Conservation (phyloP, 2,329 filamentous ascomycete species). For the Aspergillus sclerotialis region DNA sequence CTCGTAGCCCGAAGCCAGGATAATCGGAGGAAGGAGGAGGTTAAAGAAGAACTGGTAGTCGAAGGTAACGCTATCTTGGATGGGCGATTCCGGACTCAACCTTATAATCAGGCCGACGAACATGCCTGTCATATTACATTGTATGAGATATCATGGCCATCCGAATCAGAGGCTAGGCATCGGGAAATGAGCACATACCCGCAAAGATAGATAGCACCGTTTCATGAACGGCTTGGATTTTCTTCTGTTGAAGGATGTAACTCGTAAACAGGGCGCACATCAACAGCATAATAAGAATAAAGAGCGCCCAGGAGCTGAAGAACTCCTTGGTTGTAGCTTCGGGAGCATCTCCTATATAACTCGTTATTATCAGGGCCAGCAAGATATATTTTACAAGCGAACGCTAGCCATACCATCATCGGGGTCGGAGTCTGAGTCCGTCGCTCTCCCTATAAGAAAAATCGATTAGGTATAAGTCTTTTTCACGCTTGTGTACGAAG, state of each 20-base stretch:
- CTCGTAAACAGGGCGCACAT: constrained; percentile 94
- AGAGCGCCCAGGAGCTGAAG: constrained; percentile 91
- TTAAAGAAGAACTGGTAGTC: constrained; percentile 99
- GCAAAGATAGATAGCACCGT: constrained; percentile 98
- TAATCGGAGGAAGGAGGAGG: constrained; percentile 94
- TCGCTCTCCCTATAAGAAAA: constrained; percentile 24
- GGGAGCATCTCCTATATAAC: constrained; percentile 47
- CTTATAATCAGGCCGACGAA: constrained; percentile 84
- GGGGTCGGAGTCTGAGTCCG: constrained; percentile 30
- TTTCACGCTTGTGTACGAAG: neutral
- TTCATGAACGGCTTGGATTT: constrained; percentile 95
- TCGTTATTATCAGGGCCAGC: constrained; percentile 10
- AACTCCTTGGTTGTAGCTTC: constrained; percentile 90
- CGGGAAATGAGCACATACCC: constrained; percentile 45
- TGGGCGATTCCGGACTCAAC: constrained; percentile 70
- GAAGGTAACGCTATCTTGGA: constrained; percentile 88
- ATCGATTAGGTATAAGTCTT: constrained; percentile 1
- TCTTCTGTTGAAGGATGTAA: constrained; percentile 93
- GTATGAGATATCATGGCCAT: neutral
- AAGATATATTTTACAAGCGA: constrained; percentile 3
- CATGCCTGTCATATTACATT: constrained; percentile 60
- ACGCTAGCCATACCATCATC: constrained; percentile 28
- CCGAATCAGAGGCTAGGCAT: too few relatives aligned
- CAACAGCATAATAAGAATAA: constrained; percentile 90
- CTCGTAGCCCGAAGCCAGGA: constrained; percentile 93